Conservation (phyloP, 768 basidiomycete species). For the Suillus weaverae region DNA sequence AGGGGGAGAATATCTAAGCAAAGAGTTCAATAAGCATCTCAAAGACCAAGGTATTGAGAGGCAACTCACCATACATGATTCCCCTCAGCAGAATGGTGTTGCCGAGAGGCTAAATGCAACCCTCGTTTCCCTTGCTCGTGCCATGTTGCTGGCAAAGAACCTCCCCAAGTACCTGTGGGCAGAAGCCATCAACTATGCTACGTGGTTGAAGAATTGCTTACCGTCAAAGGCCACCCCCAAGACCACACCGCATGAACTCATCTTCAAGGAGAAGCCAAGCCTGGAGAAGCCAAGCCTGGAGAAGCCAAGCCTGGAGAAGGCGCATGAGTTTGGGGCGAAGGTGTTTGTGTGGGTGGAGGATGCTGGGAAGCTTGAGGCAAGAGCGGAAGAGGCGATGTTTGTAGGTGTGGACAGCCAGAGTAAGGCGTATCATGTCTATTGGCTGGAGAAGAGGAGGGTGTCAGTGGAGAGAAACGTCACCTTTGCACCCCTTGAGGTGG, state of each 20-base stretch:
- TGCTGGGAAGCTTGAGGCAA: slow-evolving; percentile 28
- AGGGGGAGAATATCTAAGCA: too few species aligned
- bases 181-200: too few species aligned
- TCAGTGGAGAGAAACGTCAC: slow-evolving; percentile 33
- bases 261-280: slow-evolving; percentile 4
- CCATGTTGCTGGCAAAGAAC: too few species aligned
- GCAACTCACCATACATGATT: too few species aligned
- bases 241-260: slow-evolving; percentile 19
- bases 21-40: too few species aligned
- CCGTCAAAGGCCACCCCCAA: slow-evolving; percentile 26
- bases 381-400: slow-evolving; percentile 28
- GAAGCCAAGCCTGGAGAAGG: not conserved
- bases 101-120: too few species aligned
- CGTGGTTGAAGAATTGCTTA: slow-evolving; percentile 9
- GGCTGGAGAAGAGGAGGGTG: slow-evolving; percentile 21
- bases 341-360: slow-evolving; percentile 21
- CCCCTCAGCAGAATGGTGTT: too few species aligned
- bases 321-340: not conserved
- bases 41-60: too few species aligned
- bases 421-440: slow-evolving; percentile 35
- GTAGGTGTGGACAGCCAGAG: slow-evolving; percentile 36
- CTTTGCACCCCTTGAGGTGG: not conserved
- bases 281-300: too few species aligned
- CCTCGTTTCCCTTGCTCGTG: too few species aligned
- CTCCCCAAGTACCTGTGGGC: too few species aligned